Conservation (phyloP, 1,139 yeast genomes). For the Lodderomyces theae region DNA sequence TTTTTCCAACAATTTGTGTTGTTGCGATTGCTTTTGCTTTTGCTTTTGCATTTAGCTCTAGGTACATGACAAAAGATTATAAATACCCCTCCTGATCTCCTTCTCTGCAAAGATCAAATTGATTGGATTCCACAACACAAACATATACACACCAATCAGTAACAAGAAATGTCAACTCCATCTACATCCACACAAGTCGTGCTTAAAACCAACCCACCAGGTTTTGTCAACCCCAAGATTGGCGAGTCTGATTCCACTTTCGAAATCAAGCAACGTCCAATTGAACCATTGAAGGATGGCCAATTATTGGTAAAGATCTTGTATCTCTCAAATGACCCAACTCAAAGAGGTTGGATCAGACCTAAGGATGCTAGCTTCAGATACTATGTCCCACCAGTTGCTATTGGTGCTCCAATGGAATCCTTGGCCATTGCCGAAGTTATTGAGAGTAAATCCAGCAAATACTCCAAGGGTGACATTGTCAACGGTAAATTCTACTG, state of each 20-base stretch:
- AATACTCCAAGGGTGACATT: slow-evolving; percentile 44
- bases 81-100: neutral
- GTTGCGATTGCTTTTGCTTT: no score
- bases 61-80: no score
- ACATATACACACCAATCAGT: neutral
- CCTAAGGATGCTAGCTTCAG: slow-evolving; percentile 35
- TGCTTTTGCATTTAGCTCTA: no score
- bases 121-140: neutral
- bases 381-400: slow-evolving; percentile 47
- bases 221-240: slow-evolving; percentile 17
- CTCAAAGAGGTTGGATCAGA: slow-evolving; percentile 62
- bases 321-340: slow-evolving; percentile 63
- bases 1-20: no score
- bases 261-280: slow-evolving; percentile 16
- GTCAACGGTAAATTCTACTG: slow-evolving; percentile 30
- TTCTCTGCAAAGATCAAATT: neutral
- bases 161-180: slow-evolving; percentile 13
- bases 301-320: slow-evolving; percentile 47
- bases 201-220: slow-evolving; percentile 19
- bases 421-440: slow-evolving; percentile 52
- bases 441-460: slow-evolving; percentile 38
- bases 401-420: slow-evolving; percentile 47
- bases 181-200: slow-evolving; percentile 13
- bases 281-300: slow-evolving; percentile 31
- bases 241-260: slow-evolving; percentile 22